Evolutionary conservation across 2,329 filamentous ascomycete genomes (phyloP).

Genomic region (Albifimbria verrucaria): DNA sequence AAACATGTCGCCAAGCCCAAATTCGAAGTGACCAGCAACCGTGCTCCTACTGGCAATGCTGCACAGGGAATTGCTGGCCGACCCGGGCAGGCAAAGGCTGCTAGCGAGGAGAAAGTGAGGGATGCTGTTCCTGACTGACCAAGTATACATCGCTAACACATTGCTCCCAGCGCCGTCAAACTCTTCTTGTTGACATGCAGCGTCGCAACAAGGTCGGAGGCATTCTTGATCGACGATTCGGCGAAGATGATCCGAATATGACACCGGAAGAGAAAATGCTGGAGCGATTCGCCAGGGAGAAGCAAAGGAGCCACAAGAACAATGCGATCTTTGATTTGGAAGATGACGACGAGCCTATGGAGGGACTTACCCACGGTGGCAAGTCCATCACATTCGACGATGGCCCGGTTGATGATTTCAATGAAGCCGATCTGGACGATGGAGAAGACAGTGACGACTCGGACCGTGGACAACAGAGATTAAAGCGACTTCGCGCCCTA

Average conservation of each 20-base stretch:
- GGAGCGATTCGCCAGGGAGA: slow-evolving; percentile 86
- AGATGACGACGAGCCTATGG: slow-evolving; percentile 57
- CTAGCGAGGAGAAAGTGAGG: slow-evolving; percentile 80
- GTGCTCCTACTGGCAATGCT: slow-evolving; percentile 47
- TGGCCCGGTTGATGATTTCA: slow-evolving; percentile 67
- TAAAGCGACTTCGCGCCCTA: slow-evolving; percentile 53
- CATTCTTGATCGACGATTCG: slow-evolving; percentile 88
- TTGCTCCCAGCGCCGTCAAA: slow-evolving; percentile 63
- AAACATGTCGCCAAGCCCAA: slow-evolving; percentile 81
- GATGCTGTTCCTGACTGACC: too few relatives aligned
- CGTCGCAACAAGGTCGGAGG: slow-evolving; percentile 87
- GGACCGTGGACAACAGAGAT: slow-evolving; percentile 49
- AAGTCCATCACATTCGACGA: slow-evolving; percentile 65
- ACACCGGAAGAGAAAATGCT: slow-evolving; percentile 89
- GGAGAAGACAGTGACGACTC: slow-evolving; percentile 57
- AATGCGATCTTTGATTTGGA: slow-evolving; percentile 86
- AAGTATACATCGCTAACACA: slow-evolving; percentile 9
- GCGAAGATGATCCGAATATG: slow-evolving; percentile 93
- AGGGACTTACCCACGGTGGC: slow-evolving; percentile 79
- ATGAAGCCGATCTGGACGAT: slow-evolving; percentile 67
- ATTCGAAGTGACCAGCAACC: slow-evolving; percentile 75
- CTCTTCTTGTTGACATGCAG: slow-evolving; percentile 86
- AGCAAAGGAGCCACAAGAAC: slow-evolving; percentile 74
- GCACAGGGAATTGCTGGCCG: slow-evolving; percentile 64
- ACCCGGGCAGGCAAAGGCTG: slow-evolving; percentile 79